phyloP scores from a whole-genome alignment of 2,329 filamentous ascomycete genomes.

The Penicillium sp. region DNA sequence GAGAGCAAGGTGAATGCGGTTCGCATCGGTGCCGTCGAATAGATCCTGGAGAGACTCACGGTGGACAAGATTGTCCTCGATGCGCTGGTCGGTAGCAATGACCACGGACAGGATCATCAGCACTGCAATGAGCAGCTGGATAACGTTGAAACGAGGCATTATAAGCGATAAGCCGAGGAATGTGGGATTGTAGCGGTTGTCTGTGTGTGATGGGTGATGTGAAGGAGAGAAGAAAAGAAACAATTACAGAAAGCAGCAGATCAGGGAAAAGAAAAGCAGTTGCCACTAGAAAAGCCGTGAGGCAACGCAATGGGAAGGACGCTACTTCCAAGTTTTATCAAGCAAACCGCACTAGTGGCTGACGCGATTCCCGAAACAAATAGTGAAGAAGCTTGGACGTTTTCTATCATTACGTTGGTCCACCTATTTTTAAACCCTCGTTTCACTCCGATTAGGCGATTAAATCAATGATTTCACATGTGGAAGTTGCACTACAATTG shows the following conservation, averaged over 20 bases:
- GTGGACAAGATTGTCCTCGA: constrained; percentile 11
- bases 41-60: constrained; percentile 52
- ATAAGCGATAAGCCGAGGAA: not conserved
- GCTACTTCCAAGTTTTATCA: constrained; percentile 7
- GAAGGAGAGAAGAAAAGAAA: not conserved
- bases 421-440: not conserved
- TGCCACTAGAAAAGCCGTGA: not conserved
- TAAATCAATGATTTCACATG: not conserved
- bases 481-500: too few species aligned
- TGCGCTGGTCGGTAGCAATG: constrained; percentile 22
- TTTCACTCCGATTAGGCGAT: not conserved
- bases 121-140: constrained; percentile 27
- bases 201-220: not conserved
- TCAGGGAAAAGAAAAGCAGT: not conserved
- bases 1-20: constrained; percentile 65
- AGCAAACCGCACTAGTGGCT: not conserved
- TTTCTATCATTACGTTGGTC: not conserved
- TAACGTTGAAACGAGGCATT: constrained; percentile 23
- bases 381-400: constrained; percentile 1
- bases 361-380: not conserved
- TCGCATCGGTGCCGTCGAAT: constrained; percentile 57
- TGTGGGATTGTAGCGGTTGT: not conserved
- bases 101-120: constrained; percentile 27
- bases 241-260: not conserved
- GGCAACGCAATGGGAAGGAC: not conserved